Percentiles rank a stretch among this genome's conserved stretches.
phyloP scores from a whole-genome alignment of 1,284 basidiomycete species.

The Pterulicium gracile region DNA sequence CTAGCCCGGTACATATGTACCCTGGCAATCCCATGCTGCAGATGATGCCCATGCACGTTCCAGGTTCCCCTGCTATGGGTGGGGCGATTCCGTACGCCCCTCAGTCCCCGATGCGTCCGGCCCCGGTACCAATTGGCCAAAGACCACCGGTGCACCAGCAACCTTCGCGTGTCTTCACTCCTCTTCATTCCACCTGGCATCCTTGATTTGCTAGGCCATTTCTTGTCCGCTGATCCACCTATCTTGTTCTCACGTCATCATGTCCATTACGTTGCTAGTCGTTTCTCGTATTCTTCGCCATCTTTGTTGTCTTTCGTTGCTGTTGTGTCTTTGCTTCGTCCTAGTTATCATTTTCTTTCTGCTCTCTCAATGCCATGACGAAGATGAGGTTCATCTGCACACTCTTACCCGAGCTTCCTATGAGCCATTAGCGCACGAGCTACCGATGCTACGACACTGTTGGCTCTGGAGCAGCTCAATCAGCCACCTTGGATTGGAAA shows the following conservation, averaged over 20 bases:
- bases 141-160: not conserved
- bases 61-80: constrained; percentile 22
- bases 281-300: not conserved
- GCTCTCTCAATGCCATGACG: too few relatives aligned
- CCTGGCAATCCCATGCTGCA: constrained; percentile 56
- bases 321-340: too few relatives aligned
- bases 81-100: not conserved
- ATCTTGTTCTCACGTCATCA: too few relatives aligned
- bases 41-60: not conserved
- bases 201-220: not conserved
- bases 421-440: too few relatives aligned
- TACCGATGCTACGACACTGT: too few relatives aligned
- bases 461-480: too few relatives aligned
- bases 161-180: not conserved
- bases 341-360: too few relatives aligned
- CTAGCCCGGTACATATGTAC: constrained; percentile 38
- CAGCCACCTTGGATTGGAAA: too few relatives aligned
- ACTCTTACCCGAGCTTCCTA: too few relatives aligned
- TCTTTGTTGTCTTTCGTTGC: not conserved
- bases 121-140: not conserved
- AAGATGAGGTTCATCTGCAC: too few relatives aligned
- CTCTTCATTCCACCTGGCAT: not conserved
- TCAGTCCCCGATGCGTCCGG: not conserved
- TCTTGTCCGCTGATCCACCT: not conserved
- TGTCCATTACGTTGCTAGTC: too few relatives aligned